Evolutionary conservation across 2,329 filamentous ascomycete genomes (phyloP).

Genomic region (Elsinoe ampelina): DNA sequence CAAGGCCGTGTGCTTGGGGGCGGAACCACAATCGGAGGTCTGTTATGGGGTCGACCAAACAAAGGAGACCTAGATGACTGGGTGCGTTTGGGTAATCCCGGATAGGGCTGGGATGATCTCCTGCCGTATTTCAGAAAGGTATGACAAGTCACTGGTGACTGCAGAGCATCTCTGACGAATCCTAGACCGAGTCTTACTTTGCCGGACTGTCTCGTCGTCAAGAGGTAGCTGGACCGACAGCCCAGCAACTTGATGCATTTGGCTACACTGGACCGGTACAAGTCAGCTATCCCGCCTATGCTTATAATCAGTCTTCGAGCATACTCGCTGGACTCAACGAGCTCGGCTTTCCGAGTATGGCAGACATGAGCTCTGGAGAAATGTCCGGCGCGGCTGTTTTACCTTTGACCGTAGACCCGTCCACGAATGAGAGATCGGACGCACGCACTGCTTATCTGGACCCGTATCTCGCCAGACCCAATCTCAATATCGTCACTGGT

Average conservation of each 20-base stretch:
- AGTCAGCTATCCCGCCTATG: conserved; percentile 37
- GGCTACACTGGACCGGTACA: conserved; percentile 41
- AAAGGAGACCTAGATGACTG: conserved; percentile 43
- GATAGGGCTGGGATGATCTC: conserved; percentile 49
- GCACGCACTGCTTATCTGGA: conserved; percentile 34
- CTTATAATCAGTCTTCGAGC: conserved; percentile 30
- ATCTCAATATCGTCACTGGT: conserved; percentile 30
- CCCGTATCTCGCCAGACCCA: conserved; percentile 25
- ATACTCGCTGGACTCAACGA: conserved; percentile 31
- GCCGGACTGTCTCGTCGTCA: not conserved
- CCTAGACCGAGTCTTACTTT: not conserved
- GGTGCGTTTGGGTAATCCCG: conserved; percentile 48
- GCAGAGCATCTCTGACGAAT: not conserved
- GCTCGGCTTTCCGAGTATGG: conserved; percentile 29
- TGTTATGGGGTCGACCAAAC: conserved; percentile 23
- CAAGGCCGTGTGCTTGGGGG: conserved; percentile 27
- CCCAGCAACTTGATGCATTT: conserved; percentile 28
- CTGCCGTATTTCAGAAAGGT: conserved; percentile 31
- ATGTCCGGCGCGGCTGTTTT: conserved; percentile 32
- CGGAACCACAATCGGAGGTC: conserved; percentile 27
- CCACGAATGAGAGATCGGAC: conserved; percentile 32
- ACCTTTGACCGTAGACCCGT: conserved; percentile 29
- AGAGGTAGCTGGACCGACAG: not conserved
- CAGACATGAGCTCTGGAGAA: conserved; percentile 31
- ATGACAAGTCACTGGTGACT: conserved; percentile 14